Evolutionary conservation across 2,329 filamentous ascomycete genomes (phyloP), one percentile per base, ranked within the genome.

Genomic region (Epichloe festucae): DNA sequence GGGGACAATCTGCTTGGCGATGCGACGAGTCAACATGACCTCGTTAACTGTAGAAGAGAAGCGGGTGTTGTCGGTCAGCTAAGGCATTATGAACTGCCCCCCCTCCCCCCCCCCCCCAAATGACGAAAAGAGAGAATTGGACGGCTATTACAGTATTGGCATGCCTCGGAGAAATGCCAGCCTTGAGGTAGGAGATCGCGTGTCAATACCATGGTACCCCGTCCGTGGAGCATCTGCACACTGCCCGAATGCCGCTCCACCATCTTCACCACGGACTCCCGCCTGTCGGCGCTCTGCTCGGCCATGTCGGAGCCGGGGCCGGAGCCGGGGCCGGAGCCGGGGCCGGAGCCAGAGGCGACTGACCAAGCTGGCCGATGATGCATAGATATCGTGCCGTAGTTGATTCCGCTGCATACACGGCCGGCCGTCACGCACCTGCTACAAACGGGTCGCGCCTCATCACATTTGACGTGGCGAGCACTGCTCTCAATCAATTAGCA

Each of bases 1-100:
- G 45, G 45, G 45, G 7, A 46, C 45, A 15, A 46, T 46, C 45
- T 46, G 45, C 45, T 46, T 46, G 34, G 45, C 45, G 45, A 46
- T 21, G 34, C 45, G 45, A 17, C 45, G 45, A 46, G 45, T 21
- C 45, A 46, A 46, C 45, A 46, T 46, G 45, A 46, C 45, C 34
- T 21, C 45, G 19, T 46, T 35, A 35, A 46, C 45, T 46, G 45
- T 14, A n/a, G 17, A 21, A 46, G 11, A 17, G 15, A 46, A 19
- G 10, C 4, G 8, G 8, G 6, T 14, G 12, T 15, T 31, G 45
- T 46, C n/a, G 21, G 45, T 46, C 41, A 14, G 36, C 27, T 10
- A 10, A 31, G 27, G 27, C 27, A 31, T 31, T 4, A 4, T 15
- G 8, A 39, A 39, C 36, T 5, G 36, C 12, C 14, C 23, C 23